Base-by-base conservation (phyloP, 306 rosid genomes). In the Crataegus laevigata region DNA sequence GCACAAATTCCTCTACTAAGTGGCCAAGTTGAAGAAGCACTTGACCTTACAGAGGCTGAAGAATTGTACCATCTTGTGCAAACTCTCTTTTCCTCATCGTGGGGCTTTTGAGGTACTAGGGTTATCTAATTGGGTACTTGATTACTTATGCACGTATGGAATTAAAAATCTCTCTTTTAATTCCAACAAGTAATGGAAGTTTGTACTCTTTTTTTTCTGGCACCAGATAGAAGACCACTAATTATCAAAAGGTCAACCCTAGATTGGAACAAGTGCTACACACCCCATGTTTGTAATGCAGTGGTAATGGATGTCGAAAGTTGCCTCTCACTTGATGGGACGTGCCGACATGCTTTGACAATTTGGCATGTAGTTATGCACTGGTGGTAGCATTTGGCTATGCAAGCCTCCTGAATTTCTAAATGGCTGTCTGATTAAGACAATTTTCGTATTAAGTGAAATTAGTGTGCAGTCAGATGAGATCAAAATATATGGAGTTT, bases 1-100 rank as follows among this genome's bases (percentile, higher is more conserved):
- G 19, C 60, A 28, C 11, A 13, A 71, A 29, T 24, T 58, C 50
- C 72, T 9, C 12, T 29, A 7, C 29, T n/a, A 79, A 86, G 87
- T 88, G 90, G 87, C 62, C 78, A 65, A 86, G 86, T 89, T 88
- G 93, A 79, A 73, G 24, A 60, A 64, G 82, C 86, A 82, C 87
- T 75, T 75, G 19, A 40, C 12, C 40, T 40, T 59, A 12, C 26
- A 10, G 52, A 59, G 68, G 42, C 51, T 38, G 68, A 59, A 68
- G 26, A 40, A 45, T 45, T 68, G 8, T 29, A 25, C 40, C 68
- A 69, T 59, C 59, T 68, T 42, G 69, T 11, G 51, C 64, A 75
- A 21, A 17, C 21, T 52, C 59, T 55, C 54, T 47, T n/a, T 14
- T 69, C 19, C 7, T 64, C 14, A 25, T 68, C 72, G 19, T 64